Conservation (phyloP, 345 rosid genomes). For the Arabis alpina region DNA sequence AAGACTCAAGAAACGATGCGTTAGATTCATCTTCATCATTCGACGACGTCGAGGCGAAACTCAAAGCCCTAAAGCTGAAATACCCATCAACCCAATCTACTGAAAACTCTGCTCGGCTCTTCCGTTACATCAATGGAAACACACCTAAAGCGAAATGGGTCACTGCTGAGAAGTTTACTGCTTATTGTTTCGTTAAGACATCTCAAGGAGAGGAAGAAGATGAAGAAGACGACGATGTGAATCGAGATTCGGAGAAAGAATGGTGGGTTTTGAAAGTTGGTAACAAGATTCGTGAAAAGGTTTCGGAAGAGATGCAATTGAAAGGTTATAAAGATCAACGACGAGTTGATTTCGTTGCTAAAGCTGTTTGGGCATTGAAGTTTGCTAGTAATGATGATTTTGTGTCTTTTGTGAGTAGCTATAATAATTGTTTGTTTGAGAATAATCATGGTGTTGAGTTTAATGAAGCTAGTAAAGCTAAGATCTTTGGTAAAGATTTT, state of each 20-base stretch:
- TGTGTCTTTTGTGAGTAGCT: conserved; percentile 52
- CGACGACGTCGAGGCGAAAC: conserved; percentile 70
- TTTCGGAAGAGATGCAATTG: conserved; percentile 68
- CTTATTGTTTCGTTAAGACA: conserved; percentile 61
- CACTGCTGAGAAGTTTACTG: conserved; percentile 62
- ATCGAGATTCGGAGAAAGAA: conserved; percentile 47
- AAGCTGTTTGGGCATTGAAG: conserved; percentile 92
- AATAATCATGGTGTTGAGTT: conserved; percentile 83
- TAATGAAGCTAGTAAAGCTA: conserved; percentile 74
- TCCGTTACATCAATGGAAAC: conserved; percentile 70
- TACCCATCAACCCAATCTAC: conserved; percentile 51
- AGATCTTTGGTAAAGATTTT: conserved; percentile 92
- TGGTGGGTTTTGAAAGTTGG: conserved; percentile 79
- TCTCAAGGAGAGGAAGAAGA: conserved; percentile 46
- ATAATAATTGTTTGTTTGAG: conserved; percentile 80
- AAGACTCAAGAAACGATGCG: conserved; percentile 57
- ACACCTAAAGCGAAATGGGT: conserved; percentile 87
- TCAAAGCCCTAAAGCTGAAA: conserved; percentile 64
- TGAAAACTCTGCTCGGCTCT: conserved; percentile 61
- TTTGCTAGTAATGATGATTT: conserved; percentile 67
- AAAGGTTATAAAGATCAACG: conserved; percentile 76
- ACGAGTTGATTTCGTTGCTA: conserved; percentile 89
- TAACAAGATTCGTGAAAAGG: conserved; percentile 58
- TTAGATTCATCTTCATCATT: conserved; percentile 58
- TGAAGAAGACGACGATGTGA: conserved; percentile 49